Base-by-base conservation (phyloP, 116 monocot species). In the Cymodocea nodosa region DNA sequence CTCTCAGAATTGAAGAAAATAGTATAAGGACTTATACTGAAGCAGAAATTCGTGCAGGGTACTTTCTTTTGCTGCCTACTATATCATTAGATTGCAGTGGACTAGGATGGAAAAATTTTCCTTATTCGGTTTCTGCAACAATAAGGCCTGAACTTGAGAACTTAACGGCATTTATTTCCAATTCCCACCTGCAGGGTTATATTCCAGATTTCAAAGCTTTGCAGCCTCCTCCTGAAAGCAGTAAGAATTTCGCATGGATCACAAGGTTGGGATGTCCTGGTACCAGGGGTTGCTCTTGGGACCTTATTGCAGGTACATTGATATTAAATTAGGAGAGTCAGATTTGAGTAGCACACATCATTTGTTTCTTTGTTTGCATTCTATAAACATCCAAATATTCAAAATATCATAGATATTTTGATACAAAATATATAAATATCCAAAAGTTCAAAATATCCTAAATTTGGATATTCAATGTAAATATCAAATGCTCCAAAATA, bases 21-120 rank as follows among this genome's bases (percentile, higher is more conserved):
- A 97, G 81, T 74, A 72, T 90, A 12, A 90, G 83, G 60, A 95
- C 91, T 58, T 95, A 87, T 65, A 71, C 91, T 61, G 95, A 95
- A 82, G 95, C 91, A 70, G 95, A 95, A 81, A 95, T 95, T 70
- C 95, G 95, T 76, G 83, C 95, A 35, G 68, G 87, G 95, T 95
- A 95, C n/a, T 35, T 8, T 23, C 9, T 59, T 53, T 53, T 66
- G 20, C 23, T 52, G n/a, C 20, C 12, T 64, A 50, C 5, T 11
- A 12, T 23, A 62, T n/a, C n/a, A n/a, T 62, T 18, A 19, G 17
- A 62, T 17, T 62, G 15, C 6, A 18, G 62, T 37, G 6, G 6
- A 35, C 39, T 44, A 7, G 44, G 12, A 10, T 44, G 7, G 44
- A 0, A 12, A 44, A 44, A 12, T 44, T 44, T 10, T 44, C 12